Percentiles rank a stretch among this genome's conserved stretches.
phyloP scores from a whole-genome alignment of 345 rosid species.

The Trapa bicornis region DNA sequence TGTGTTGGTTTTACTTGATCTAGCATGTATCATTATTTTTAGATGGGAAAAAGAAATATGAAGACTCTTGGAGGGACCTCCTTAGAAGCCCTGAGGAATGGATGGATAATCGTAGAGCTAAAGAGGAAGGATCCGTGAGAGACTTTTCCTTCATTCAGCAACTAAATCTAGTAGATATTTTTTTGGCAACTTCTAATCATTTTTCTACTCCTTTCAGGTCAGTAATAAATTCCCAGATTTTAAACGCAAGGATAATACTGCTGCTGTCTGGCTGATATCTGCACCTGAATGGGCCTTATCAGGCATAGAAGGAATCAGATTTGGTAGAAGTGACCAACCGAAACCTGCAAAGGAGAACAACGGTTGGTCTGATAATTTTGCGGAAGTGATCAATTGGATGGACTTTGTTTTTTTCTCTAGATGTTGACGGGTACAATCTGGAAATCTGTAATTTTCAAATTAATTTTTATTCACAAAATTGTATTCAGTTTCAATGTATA shows the following conservation, averaged over 20 bases:
- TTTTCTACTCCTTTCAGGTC: constrained; percentile 23
- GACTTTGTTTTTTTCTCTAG: too few species aligned
- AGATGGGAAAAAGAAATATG: constrained; percentile 8
- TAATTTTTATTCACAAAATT: too few species aligned
- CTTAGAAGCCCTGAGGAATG: constrained; percentile 50
- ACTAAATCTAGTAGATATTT: constrained; percentile 4
- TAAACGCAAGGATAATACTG: constrained; percentile 38
- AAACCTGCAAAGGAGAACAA: constrained; percentile 19
- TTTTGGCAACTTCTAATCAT: neutral
- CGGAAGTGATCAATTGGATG: too few species aligned
- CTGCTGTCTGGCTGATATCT: constrained; percentile 44
- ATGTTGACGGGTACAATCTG: too few species aligned
- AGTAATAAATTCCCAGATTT: constrained; percentile 60
- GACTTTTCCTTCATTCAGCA: constrained; percentile 3
- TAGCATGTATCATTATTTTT: neutral
- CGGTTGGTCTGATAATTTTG: constrained; percentile 20
- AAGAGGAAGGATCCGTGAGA: constrained; percentile 45
- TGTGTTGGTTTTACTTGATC: neutral
- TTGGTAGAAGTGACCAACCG: constrained; percentile 14
- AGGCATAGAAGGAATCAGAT: constrained; percentile 23
- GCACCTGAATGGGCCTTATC: constrained; percentile 36
- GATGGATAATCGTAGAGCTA: constrained; percentile 51
- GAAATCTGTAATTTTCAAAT: too few species aligned
- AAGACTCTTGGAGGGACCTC: constrained; percentile 41
- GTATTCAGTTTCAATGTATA: too few species aligned